Evolutionary conservation across 495 filamentous ascomycete species (phyloP).

Genomic region (Talaromyces wortmannii): DNA sequence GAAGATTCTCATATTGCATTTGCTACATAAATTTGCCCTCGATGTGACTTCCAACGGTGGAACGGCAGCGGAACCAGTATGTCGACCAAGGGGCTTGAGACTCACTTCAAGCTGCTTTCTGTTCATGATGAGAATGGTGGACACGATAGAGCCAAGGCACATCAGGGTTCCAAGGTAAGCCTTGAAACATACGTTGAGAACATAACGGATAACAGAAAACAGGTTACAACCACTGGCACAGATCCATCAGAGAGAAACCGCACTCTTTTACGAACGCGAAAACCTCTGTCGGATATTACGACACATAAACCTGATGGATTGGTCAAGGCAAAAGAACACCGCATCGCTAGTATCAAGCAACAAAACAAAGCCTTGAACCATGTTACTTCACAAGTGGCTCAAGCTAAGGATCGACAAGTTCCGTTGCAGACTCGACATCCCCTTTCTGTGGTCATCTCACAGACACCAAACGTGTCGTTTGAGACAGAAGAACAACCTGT

Average conservation of each 20-base stretch:
- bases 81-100: slow-evolving; percentile 58
- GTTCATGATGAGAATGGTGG: slow-evolving; percentile 74
- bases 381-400: background rate
- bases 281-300: background rate
- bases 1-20: too few relatives aligned
- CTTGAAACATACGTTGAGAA: slow-evolving; percentile 41
- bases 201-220: slow-evolving; percentile 42
- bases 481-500: slow-evolving; percentile 44
- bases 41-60: too few relatives aligned
- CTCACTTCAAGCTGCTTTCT: slow-evolving; percentile 73
- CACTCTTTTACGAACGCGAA: slow-evolving; percentile 64
- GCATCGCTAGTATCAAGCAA: background rate
- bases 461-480: slow-evolving; percentile 25
- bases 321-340: background rate
- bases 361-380: background rate
- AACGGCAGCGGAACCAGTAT: slow-evolving; percentile 18
- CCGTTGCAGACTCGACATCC: slow-evolving; percentile 6
- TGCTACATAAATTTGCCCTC: too few relatives aligned
- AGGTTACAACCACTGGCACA: slow-evolving; percentile 48
- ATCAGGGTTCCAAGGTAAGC: slow-evolving; percentile 65
- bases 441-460: slow-evolving; percentile 33
- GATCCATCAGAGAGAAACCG: slow-evolving; percentile 69
- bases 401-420: background rate
- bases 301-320: background rate
- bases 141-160: slow-evolving; percentile 35